These are phyloP conservation scores for Mortierella sp. DNA, from an alignment of 371 early-diverging fungal genomes.

Conservation along the genomic window DNA sequence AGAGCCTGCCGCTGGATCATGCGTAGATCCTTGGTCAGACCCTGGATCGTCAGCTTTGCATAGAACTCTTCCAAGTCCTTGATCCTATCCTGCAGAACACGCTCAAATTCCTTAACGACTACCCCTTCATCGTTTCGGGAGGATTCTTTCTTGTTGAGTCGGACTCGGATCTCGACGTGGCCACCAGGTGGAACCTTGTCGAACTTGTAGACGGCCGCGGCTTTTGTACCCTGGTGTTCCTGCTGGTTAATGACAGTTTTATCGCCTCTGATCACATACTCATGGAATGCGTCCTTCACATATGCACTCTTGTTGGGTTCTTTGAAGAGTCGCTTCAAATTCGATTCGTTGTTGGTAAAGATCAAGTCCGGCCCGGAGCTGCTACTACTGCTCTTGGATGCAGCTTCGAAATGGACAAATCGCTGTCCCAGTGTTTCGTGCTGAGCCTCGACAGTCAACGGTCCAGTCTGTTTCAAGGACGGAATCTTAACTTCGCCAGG, in stretches of 20 bases:
- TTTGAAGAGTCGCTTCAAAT: constrained; percentile 46
- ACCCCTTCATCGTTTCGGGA: constrained; percentile 4
- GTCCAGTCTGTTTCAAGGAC: constrained; percentile 20
- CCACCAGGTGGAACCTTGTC: constrained; percentile 57
- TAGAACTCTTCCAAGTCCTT: constrained; percentile 33
- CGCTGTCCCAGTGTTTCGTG: constrained; percentile 29
- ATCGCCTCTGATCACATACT: constrained; percentile 49
- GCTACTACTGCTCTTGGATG: constrained; percentile 2
- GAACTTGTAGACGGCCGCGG: constrained; percentile 57
- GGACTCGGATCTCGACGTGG: constrained; percentile 40
- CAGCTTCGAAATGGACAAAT: constrained; percentile 36
- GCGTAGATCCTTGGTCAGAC: constrained; percentile 19
- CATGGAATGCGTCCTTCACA: constrained; percentile 59
- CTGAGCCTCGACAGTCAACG: constrained; percentile 21
- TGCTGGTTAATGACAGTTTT: constrained; percentile 39
- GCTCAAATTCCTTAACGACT: constrained; percentile 20
- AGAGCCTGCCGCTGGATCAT: constrained; percentile 43
- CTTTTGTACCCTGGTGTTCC: constrained; percentile 56
- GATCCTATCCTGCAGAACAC: constrained; percentile 21
- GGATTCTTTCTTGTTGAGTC: constrained; percentile 21
- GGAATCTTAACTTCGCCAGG: constrained; percentile 32
- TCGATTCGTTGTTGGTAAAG: constrained; percentile 61
- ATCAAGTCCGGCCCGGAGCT: constrained; percentile 32
- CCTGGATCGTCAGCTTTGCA: background rate
- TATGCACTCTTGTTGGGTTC: constrained; percentile 40